phyloP scores from a whole-genome alignment of 139 green algal species.

The Chlorella sp. region DNA sequence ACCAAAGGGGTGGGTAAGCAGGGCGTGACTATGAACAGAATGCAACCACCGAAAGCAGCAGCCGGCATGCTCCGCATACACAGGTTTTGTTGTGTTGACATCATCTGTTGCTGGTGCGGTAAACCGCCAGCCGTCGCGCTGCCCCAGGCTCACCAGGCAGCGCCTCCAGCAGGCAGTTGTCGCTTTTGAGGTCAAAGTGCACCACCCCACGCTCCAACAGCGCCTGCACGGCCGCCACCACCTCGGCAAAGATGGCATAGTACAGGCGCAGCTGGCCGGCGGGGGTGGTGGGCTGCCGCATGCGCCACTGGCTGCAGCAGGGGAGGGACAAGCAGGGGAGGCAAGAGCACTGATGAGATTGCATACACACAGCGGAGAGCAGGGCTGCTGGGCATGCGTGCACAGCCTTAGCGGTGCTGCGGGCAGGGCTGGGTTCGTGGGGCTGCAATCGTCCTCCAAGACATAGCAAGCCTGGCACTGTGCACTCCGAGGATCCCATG shows the following conservation, averaged over 20 bases:
- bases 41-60: background rate
- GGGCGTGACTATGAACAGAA: background rate
- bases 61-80: background rate
- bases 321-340: background rate
- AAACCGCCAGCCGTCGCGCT: background rate
- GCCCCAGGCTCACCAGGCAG: constrained; percentile 38
- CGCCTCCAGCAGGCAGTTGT: constrained; percentile 84
- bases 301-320: constrained; percentile 64
- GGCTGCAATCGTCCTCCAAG: too few relatives aligned
- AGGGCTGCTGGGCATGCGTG: too few relatives aligned
- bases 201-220: constrained; percentile 67
- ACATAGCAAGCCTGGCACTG: background rate
- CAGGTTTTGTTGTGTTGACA: background rate
- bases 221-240: constrained; percentile 55
- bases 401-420: too few relatives aligned
- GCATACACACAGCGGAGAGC: background rate
- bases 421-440: too few relatives aligned
- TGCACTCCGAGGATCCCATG: too few relatives aligned
- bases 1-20: background rate
- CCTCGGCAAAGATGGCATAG: constrained; percentile 64
- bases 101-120: background rate
- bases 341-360: background rate
- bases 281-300: constrained; percentile 18
- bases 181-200: constrained; percentile 92
- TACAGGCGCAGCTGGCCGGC: constrained; percentile 52